Evolutionary conservation across 2,329 filamentous ascomycete species (phyloP).

Genomic region (Hypocrella siamensis): DNA sequence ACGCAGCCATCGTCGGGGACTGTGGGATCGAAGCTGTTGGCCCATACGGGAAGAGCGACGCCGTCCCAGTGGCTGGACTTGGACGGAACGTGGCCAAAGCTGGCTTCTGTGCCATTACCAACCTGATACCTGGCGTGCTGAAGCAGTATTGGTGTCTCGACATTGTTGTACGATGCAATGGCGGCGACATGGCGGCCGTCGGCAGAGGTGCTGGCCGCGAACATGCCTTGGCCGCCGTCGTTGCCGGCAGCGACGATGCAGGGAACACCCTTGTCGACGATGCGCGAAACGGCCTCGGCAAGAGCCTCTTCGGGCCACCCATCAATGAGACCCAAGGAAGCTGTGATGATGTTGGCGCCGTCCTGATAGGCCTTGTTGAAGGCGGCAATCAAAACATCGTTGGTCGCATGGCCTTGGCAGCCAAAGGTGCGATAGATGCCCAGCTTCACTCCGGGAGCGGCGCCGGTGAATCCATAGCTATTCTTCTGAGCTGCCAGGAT

Average conservation of each 20-base stretch:
- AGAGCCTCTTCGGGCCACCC: constrained; percentile 38
- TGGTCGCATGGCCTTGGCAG: constrained; percentile 31
- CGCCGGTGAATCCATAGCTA: constrained; percentile 38
- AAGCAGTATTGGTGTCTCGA: constrained; percentile 24
- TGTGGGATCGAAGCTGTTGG: constrained; percentile 31
- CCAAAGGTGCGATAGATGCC: constrained; percentile 43
- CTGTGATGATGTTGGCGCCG: constrained; percentile 41
- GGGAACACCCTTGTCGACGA: constrained; percentile 36
- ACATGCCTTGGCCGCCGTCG: constrained; percentile 26
- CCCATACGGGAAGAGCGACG: constrained; percentile 32
- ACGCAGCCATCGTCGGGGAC: constrained; percentile 34
- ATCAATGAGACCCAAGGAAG: constrained; percentile 33
- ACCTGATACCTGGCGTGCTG: constrained; percentile 25
- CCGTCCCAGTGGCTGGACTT: constrained; percentile 24
- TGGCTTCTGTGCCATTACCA: constrained; percentile 13
- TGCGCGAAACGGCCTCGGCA: constrained; percentile 32
- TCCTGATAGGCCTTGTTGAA: constrained; percentile 45
- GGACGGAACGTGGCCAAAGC: constrained; percentile 28
- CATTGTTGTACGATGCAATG: constrained; percentile 35
- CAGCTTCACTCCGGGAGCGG: constrained; percentile 38
- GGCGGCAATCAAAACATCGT: constrained; percentile 42
- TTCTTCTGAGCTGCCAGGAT: constrained; percentile 44
- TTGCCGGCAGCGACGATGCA: constrained; percentile 40
- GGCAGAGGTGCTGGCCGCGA: constrained; percentile 32
- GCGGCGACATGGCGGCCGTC: constrained; percentile 30